Conservation (phyloP, 2,329 filamentous ascomycete species). For the Mycosphaerella sp. region DNA sequence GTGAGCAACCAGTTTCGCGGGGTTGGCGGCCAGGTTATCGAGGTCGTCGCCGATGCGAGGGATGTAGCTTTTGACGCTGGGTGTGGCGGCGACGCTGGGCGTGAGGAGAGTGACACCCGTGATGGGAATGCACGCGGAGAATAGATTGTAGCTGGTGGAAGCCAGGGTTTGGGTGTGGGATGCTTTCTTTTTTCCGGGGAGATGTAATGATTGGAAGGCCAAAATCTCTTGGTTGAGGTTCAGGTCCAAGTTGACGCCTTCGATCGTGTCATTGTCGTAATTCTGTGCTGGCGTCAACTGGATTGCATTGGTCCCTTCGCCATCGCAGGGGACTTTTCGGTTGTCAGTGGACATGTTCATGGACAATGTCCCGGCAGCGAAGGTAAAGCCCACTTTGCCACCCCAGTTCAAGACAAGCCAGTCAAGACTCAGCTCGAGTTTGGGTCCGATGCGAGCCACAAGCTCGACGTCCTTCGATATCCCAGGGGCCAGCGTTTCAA, state of each 20-base stretch:
- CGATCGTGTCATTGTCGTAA: neutral
- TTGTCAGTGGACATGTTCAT: slow-evolving; percentile 2
- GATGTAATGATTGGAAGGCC: neutral
- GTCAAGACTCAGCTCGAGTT: slow-evolving; percentile 6
- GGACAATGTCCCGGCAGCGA: slow-evolving; percentile 5
- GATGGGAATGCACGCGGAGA: slow-evolving; percentile 1
- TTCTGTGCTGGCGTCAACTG: neutral
- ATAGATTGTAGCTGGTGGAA: slow-evolving; percentile 5
- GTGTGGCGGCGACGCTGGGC: neutral
- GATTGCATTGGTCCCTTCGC: neutral
- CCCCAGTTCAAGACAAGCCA: slow-evolving; percentile 7
- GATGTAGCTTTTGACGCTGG: neutral
- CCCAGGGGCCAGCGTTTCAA: slow-evolving; percentile 1
- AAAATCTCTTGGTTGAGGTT: slow-evolving; percentile 7
- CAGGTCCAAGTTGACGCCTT: slow-evolving; percentile 2
- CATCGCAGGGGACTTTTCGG: neutral
- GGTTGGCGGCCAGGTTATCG: neutral
- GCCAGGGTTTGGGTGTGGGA: neutral
- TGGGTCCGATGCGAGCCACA: slow-evolving; percentile 5
- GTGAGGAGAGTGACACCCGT: neutral
- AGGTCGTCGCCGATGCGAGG: neutral
- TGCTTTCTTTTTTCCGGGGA: neutral
- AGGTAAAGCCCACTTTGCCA: slow-evolving; percentile 2
- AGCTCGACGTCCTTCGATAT: slow-evolving; percentile 5
- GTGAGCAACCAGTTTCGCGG: neutral